A percentile compares a stretch with the other conserved stretches of the same genome.
Conservation (phyloP, 306 rosid species). For the Macrotyloma uniflorum region DNA sequence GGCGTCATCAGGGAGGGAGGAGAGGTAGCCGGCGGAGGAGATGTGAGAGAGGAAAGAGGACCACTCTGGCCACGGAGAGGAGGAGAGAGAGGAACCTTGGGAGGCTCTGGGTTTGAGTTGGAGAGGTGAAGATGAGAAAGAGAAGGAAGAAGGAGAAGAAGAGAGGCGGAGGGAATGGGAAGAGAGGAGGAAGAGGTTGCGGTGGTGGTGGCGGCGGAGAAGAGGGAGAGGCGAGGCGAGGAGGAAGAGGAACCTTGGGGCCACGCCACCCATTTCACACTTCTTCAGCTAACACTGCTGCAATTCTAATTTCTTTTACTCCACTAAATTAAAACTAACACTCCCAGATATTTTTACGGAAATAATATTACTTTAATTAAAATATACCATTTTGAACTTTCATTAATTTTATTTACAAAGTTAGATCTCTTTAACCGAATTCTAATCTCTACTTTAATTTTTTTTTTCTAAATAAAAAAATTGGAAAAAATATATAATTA, state of each 20-base stretch:
- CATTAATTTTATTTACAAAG: too few species aligned
- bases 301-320: background rate
- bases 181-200: conserved; percentile 47
- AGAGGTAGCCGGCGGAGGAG: conserved; percentile 54
- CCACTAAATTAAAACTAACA: too few species aligned
- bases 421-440: too few species aligned
- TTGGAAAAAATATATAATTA: too few species aligned
- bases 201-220: conserved; percentile 51
- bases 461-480: too few species aligned
- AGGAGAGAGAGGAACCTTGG: conserved; percentile 39
- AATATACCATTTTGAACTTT: too few species aligned
- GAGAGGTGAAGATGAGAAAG: conserved; percentile 15
- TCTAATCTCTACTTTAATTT: too few species aligned
- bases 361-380: too few species aligned
- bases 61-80: conserved; percentile 71
- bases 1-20: background rate
- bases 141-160: background rate
- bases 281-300: background rate
- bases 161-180: conserved; percentile 21
- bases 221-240: conserved; percentile 55
- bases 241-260: conserved; percentile 63
- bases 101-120: conserved; percentile 44
- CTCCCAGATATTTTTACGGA: too few species aligned
- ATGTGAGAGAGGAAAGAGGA: conserved; percentile 55
- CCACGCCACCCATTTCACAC: conserved; percentile 61